phyloP scores from a whole-genome alignment of 2,329 filamentous ascomycete species.

The Aspergillus persii region DNA sequence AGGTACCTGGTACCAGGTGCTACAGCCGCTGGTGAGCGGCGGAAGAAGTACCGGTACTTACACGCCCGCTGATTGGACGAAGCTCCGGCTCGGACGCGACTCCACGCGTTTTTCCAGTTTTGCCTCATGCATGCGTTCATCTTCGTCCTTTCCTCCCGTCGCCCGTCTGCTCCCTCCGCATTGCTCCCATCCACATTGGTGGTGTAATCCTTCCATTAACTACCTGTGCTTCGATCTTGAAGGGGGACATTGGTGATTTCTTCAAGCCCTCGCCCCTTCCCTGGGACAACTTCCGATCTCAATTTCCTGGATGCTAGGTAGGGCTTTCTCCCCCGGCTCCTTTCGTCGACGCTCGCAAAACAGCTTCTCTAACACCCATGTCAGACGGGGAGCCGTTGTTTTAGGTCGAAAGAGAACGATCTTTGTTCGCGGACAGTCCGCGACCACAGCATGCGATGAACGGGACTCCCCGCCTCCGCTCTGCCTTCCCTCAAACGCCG shows the following conservation, averaged over 20 bases:
- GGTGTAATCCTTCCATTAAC: too few relatives aligned
- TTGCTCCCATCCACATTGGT: too few relatives aligned
- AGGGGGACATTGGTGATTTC: not conserved
- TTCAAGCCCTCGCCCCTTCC: not conserved
- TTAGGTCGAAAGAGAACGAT: not conserved
- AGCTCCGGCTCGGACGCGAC: slow-evolving; percentile 12
- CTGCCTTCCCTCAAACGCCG: slow-evolving; percentile 77
- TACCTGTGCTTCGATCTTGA: not conserved
- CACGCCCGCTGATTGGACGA: slow-evolving; percentile 15
- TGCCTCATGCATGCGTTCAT: not conserved
- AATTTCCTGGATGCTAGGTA: not conserved
- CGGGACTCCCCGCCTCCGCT: slow-evolving; percentile 76
- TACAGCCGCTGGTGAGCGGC: not conserved
- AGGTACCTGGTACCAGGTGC: not conserved
- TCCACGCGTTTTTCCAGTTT: slow-evolving; percentile 13
- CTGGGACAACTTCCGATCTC: too few relatives aligned
- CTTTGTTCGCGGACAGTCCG: slow-evolving; percentile 12
- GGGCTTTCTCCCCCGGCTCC: too few relatives aligned
- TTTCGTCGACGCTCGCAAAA: not conserved
- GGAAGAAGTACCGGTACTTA: not conserved
- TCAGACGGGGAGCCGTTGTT: not conserved
- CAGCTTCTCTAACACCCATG: not conserved
- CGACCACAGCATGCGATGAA: slow-evolving; percentile 67
- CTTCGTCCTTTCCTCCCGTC: too few relatives aligned
- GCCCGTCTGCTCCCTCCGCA: too few relatives aligned